Percentiles rank a stretch among this genome's conserved stretches.
These are phyloP conservation scores for Fusarium albosuccineum DNA, from an alignment of 2,329 filamentous ascomycete species.

Conservation along the genomic window DNA sequence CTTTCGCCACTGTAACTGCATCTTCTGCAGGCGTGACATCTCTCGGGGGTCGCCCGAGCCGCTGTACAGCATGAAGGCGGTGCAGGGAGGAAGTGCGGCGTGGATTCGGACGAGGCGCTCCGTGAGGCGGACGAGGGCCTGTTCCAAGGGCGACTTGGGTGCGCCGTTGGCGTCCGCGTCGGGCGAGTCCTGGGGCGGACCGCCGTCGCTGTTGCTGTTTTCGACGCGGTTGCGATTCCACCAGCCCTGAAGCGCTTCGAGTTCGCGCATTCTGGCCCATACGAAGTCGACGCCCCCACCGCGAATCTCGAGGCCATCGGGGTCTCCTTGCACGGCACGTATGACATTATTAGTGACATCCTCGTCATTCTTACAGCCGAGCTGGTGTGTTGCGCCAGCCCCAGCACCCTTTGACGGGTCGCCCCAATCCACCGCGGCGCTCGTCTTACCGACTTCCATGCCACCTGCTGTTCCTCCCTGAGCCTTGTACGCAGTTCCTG, in stretches of 20 bases:
- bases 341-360: conserved; percentile 68
- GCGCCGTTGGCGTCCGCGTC: conserved; percentile 24
- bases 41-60: conserved; percentile 77
- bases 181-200: conserved; percentile 47
- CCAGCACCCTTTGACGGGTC: conserved; percentile 74
- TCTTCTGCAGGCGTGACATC: conserved; percentile 71
- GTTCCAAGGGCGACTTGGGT: conserved; percentile 55
- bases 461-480: conserved; percentile 70
- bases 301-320: conserved; percentile 68
- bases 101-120: conserved; percentile 68
- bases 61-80: conserved; percentile 73
- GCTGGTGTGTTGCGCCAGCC: conserved; percentile 66
- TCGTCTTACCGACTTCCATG: conserved; percentile 69
- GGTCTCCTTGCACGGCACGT: conserved; percentile 70
- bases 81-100: conserved; percentile 72
- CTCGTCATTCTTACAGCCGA: conserved; percentile 71
- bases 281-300: conserved; percentile 75
- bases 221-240: conserved; percentile 71
- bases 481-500: conserved; percentile 72
- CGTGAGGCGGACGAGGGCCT: conserved; percentile 60
- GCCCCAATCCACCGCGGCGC: conserved; percentile 90
- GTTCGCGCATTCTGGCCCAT: conserved; percentile 74
- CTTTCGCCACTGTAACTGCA: conserved; percentile 71
- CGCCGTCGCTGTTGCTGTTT: conserved; percentile 51
- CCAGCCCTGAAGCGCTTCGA: conserved; percentile 75